A percentile compares a stretch with the other conserved stretches of the same genome.
Conservation (phyloP, 2,329 filamentous ascomycete species). For the Ophiostoma australiae region DNA sequence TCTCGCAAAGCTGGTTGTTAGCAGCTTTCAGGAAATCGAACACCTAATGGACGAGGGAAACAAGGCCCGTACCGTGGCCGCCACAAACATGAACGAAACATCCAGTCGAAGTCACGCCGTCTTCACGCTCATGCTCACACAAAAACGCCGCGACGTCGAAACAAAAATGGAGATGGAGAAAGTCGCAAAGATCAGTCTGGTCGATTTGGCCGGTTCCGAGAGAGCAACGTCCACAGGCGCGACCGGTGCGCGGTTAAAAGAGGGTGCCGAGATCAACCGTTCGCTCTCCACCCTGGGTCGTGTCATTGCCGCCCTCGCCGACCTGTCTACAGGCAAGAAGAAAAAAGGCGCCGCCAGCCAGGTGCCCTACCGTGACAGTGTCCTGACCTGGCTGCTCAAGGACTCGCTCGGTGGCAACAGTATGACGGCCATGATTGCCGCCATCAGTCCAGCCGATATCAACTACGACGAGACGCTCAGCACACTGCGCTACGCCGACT, state of each 20-base stretch:
- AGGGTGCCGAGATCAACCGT: constrained; percentile 97
- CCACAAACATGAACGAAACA: constrained; percentile 99
- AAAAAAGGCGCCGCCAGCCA: constrained; percentile 66
- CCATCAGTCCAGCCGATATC: constrained; percentile 96
- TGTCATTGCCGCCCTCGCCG: constrained; percentile 93
- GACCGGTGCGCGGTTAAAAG: constrained; percentile 88
- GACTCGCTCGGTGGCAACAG: constrained; percentile 97
- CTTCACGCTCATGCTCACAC: constrained; percentile 91
- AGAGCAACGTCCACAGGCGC: constrained; percentile 95
- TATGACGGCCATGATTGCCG: constrained; percentile 99
- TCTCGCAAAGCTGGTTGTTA: constrained; percentile 86
- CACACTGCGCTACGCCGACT: constrained; percentile 93
- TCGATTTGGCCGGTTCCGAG: constrained; percentile 96
- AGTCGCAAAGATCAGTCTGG: constrained; percentile 94
- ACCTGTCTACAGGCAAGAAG: constrained; percentile 80
- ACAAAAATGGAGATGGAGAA: constrained; percentile 98
- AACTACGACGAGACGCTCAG: constrained; percentile 98
- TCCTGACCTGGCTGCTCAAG: constrained; percentile 93
- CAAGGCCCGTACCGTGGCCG: constrained; percentile 94
- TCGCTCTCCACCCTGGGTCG: constrained; percentile 93
- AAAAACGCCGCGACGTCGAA: constrained; percentile 84
- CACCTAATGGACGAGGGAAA: constrained; percentile 99
- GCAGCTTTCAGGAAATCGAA: constrained; percentile 92
- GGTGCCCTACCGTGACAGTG: constrained; percentile 94
- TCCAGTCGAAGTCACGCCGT: constrained; percentile 97